Conservation (phyloP, 768 basidiomycete genomes). For the Leccinum incarnatum region DNA sequence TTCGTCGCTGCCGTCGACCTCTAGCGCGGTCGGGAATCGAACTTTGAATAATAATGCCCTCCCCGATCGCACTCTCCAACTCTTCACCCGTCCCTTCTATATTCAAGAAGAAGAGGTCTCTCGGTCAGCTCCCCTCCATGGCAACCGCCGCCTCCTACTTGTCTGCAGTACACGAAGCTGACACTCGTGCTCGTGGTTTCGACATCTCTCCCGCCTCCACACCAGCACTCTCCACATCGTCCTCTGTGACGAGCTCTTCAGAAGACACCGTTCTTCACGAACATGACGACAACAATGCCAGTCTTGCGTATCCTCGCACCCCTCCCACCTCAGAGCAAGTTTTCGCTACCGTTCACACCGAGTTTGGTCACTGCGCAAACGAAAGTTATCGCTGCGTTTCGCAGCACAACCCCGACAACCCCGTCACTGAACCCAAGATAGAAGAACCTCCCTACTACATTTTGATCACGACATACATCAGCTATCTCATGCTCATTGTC, state of each 20-base stretch:
- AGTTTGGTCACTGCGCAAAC: conserved; percentile 90
- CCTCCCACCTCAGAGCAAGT: conserved; percentile 81
- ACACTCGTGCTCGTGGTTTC: conserved; percentile 60
- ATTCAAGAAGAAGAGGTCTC: conserved; percentile 57
- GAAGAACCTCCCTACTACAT: conserved; percentile 93
- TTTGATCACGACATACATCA: conserved; percentile 86
- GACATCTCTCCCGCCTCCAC: conserved; percentile 56
- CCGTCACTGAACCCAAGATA: conserved; percentile 55
- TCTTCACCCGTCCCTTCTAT: conserved; percentile 53
- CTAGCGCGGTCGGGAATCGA: conserved; percentile 2
- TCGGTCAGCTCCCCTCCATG: conserved; percentile 36
- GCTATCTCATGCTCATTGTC: conserved; percentile 88
- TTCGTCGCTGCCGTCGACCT: conserved; percentile 1
- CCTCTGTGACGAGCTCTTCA: conserved; percentile 65
- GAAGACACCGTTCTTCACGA: conserved; percentile 66
- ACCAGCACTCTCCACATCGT: conserved; percentile 71
- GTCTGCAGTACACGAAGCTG: conserved; percentile 59
- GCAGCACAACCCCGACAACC: conserved; percentile 47
- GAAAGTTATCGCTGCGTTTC: conserved; percentile 69
- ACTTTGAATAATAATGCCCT: conserved; percentile 36
- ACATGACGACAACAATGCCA: conserved; percentile 50
- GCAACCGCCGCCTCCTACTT: conserved; percentile 58
- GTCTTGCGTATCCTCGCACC: conserved; percentile 56
- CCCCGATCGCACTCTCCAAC: conserved; percentile 56
- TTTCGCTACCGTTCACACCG: conserved; percentile 77